These are phyloP conservation scores for Calycina marina DNA, from an alignment of 2,329 filamentous ascomycete species.

Conservation along the genomic window DNA sequence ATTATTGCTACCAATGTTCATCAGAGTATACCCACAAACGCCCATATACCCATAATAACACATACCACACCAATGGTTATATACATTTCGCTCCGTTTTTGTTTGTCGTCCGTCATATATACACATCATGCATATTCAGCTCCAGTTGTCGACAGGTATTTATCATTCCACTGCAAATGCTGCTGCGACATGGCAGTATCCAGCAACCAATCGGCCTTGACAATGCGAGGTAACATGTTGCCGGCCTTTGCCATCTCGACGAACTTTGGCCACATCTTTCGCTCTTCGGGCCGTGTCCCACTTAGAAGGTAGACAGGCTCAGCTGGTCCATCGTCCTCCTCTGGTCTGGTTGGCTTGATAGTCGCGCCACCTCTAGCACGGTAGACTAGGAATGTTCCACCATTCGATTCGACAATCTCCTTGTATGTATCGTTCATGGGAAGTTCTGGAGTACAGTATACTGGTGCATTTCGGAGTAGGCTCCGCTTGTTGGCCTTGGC, in stretches of 20 bases:
- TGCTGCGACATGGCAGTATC: conserved; percentile 82
- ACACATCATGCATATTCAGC: too few species aligned
- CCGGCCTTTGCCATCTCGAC: conserved; percentile 62
- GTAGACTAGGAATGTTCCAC: conserved; percentile 68
- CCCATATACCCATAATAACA: too few species aligned
- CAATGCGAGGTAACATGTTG: conserved; percentile 67
- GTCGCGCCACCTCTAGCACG: conserved; percentile 43
- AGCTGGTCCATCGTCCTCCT: conserved; percentile 43
- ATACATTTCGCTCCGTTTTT: too few species aligned
- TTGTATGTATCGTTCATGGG: conserved; percentile 70
- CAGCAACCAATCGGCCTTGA: conserved; percentile 78
- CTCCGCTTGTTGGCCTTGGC: conserved; percentile 64
- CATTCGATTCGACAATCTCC: conserved; percentile 76
- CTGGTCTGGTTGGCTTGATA: conserved; percentile 45
- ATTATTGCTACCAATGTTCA: too few species aligned
- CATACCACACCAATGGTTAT: too few species aligned
- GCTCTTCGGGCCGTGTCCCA: conserved; percentile 50
- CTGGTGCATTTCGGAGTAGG: conserved; percentile 52
- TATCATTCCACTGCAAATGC: conserved; percentile 49
- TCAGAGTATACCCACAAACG: too few species aligned
- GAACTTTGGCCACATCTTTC: conserved; percentile 67
- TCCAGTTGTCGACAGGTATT: conserved; percentile 37
- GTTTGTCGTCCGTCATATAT: too few species aligned
- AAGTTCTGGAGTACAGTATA: conserved; percentile 75
- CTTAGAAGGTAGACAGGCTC: conserved; percentile 77